Conservation (phyloP, 208 protist species). For the Tritrichomonas foetus region DNA sequence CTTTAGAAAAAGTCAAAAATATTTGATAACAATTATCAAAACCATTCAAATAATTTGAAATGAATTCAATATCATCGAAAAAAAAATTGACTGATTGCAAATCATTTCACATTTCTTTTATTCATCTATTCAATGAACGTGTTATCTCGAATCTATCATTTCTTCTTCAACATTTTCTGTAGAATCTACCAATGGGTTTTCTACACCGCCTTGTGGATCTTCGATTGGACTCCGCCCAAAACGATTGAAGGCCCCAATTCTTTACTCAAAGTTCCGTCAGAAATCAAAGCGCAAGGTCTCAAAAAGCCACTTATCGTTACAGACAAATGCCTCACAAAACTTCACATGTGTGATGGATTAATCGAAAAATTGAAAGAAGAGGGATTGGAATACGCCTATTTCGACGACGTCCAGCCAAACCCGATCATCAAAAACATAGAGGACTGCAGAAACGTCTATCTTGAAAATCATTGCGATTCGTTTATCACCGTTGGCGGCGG, state of each 20-base stretch:
- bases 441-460: neutral
- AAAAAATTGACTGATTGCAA: no score
- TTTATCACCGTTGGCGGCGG: constrained; percentile 56
- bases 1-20: no score
- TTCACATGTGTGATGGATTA: neutral
- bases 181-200: neutral
- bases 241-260: neutral
- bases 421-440: neutral
- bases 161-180: neutral
- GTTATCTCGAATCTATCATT: neutral
- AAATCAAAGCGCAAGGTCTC: neutral
- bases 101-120: neutral
- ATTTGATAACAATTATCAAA: no score
- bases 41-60: no score
- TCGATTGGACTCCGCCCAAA: neutral
- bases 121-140: neutral
- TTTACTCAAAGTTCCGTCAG: neutral
- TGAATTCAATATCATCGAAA: no score
- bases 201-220: neutral
- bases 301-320: neutral
- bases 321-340: neutral
- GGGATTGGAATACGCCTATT: neutral
- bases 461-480: neutral
- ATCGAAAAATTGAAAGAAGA: neutral
- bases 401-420: neutral